Percentiles rank a stretch among this genome's conserved stretches.
phyloP scores from a whole-genome alignment of 257 asterid species.

The Nicotiana obtusifolia region DNA sequence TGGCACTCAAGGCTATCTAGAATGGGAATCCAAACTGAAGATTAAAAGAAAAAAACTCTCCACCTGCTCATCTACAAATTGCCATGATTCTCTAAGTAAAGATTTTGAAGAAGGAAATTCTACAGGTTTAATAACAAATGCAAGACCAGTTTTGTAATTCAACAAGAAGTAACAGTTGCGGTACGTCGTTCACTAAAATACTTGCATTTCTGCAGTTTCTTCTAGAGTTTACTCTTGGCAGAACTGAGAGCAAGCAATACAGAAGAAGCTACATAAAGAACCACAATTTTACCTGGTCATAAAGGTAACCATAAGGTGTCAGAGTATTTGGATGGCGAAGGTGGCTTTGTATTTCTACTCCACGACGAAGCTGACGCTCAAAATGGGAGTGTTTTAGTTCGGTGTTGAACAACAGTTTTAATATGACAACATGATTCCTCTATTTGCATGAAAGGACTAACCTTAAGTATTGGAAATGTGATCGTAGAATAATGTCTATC shows the following conservation, averaged over 20 bases:
- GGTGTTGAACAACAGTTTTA: no score
- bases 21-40: no score
- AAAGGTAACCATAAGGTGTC: slow-evolving; percentile 78
- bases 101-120: no score
- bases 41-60: no score
- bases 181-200: slow-evolving; percentile 44
- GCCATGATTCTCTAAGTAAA: no score
- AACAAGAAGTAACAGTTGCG: slow-evolving; percentile 62
- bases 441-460: background rate
- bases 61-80: no score
- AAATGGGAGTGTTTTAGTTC: background rate
- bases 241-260: background rate
- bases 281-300: slow-evolving; percentile 54
- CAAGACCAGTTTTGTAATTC: background rate
- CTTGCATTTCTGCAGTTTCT: slow-evolving; percentile 49
- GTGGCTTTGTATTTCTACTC: slow-evolving; percentile 88
- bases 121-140: no score
- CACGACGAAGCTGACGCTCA: slow-evolving; percentile 88
- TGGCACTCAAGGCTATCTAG: no score
- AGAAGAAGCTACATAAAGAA: background rate
- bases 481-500: background rate
- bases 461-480: no score
- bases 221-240: slow-evolving; percentile 82
- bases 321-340: slow-evolving; percentile 86
- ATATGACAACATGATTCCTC: no score